Percentiles rank a stretch among this genome's conserved stretches.
These are phyloP conservation scores for Serendipita sp. DNA, from an alignment of 768 basidiomycete species.

Conservation along the genomic window DNA sequence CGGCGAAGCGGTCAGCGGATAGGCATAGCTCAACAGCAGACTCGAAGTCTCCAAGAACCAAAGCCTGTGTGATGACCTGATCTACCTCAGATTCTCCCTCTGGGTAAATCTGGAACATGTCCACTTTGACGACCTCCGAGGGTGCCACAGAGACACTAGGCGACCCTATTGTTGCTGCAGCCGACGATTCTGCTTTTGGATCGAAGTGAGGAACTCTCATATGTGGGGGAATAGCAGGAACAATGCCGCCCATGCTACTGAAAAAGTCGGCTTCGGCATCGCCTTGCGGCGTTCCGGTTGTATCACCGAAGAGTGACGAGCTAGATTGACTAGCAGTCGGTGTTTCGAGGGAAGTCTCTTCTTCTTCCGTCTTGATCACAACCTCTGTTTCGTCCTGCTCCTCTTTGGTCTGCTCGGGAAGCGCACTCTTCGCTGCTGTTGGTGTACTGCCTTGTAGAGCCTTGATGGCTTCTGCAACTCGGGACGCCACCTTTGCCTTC, in stretches of 20 bases:
- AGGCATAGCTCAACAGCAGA: slow-evolving; percentile 86
- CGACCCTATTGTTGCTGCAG: slow-evolving; percentile 91
- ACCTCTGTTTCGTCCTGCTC: slow-evolving; percentile 18
- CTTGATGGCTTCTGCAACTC: slow-evolving; percentile 69
- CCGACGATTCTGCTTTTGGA: slow-evolving; percentile 72
- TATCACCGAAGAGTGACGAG: slow-evolving; percentile 52
- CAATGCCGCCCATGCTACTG: slow-evolving; percentile 49
- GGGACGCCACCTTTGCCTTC: slow-evolving; percentile 63
- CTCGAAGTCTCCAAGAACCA: slow-evolving; percentile 91
- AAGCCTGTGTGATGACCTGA: slow-evolving; percentile 74
- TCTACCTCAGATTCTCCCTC: slow-evolving; percentile 76
- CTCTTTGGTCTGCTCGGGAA: slow-evolving; percentile 21
- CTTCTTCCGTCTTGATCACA: neutral
- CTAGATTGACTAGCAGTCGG: slow-evolving; percentile 6
- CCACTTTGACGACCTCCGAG: slow-evolving; percentile 56
- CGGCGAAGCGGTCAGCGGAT: slow-evolving; percentile 77
- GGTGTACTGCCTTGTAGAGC: slow-evolving; percentile 36
- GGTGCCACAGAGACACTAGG: slow-evolving; percentile 63
- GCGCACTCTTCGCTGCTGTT: slow-evolving; percentile 19
- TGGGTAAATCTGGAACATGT: slow-evolving; percentile 84
- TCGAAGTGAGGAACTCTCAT: slow-evolving; percentile 65
- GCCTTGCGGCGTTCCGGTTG: slow-evolving; percentile 47
- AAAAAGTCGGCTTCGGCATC: slow-evolving; percentile 77
- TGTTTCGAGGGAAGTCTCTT: neutral
- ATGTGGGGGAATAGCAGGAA: slow-evolving; percentile 26